Conservation (phyloP, 2,329 filamentous ascomycete genomes). For the Podosphaera aphanis region DNA sequence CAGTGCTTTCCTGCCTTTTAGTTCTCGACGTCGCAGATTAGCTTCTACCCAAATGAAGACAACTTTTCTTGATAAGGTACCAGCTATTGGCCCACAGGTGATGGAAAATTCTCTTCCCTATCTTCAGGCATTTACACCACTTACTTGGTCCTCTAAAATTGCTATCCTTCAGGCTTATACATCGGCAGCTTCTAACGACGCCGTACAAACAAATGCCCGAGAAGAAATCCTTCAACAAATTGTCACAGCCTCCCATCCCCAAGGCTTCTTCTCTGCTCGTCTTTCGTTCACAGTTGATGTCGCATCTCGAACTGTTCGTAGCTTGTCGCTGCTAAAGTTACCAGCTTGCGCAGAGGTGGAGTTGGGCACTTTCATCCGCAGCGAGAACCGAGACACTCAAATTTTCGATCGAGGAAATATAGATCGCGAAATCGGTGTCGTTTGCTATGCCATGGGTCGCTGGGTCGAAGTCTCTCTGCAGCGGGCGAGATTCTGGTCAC, state of each 20-base stretch:
- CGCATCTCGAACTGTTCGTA: slow-evolving; percentile 25
- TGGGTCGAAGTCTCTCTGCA: slow-evolving; percentile 39
- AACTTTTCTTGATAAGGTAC: slow-evolving; percentile 19
- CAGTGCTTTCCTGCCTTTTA: slow-evolving; percentile 14
- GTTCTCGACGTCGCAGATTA: slow-evolving; percentile 4
- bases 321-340: slow-evolving; percentile 29
- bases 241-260: slow-evolving; percentile 26
- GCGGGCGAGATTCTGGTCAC: slow-evolving; percentile 39
- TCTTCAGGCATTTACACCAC: slow-evolving; percentile 45
- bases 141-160: slow-evolving; percentile 34
- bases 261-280: slow-evolving; percentile 30
- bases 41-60: slow-evolving; percentile 10
- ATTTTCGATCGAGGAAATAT: slow-evolving; percentile 21
- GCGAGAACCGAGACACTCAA: slow-evolving; percentile 6
- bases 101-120: slow-evolving; percentile 43
- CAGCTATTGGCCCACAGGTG: slow-evolving; percentile 41
- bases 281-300: slow-evolving; percentile 35
- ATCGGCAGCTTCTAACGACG: slow-evolving; percentile 6
- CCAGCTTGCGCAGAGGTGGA: slow-evolving; percentile 35
- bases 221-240: slow-evolving; percentile 26
- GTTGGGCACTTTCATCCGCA: slow-evolving; percentile 24
- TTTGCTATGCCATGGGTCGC: slow-evolving; percentile 44
- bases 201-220: not conserved
- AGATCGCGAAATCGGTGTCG: slow-evolving; percentile 31
- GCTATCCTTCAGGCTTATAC: slow-evolving; percentile 19